Evolutionary conservation across 1,284 basidiomycete species (phyloP), one percentile per base, ranked within the genome.

Genomic region (Pyrrhoderma lamaoense): DNA sequence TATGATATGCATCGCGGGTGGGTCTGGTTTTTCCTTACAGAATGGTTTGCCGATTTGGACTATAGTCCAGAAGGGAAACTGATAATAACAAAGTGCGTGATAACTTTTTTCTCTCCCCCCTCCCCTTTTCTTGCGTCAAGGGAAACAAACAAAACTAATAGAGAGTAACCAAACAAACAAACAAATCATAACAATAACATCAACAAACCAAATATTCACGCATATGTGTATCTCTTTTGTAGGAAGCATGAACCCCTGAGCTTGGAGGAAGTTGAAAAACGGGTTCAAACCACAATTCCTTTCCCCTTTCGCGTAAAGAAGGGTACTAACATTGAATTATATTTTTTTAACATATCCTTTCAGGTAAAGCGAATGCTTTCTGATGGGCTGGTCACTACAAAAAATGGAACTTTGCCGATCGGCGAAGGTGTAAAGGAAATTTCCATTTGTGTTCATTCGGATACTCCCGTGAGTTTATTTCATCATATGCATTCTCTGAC

Each of bases 361-460:
- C 52, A 80, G 77, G 71, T 77, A 7, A 60, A 59, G 14, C 65
- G 62, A n/a, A 60, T 81, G 21, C 67, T 82, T 19, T 61, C 60
- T 2, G 58, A 61, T 40, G 70, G 68, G 3, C 60, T 70, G 53
- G 67, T 82, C 39, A 76, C 77, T 8, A 79, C 79, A 1, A 62
- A 69, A 3, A 59, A 62, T 9, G 74, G 71, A 3, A 64, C 62
- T 34, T 56, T 81, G 1, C 70, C 73, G 2, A 64, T 81, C 4
- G 71, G 70, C 1, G 61, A 66, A 0, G 68, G 70, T 19, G 61
- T 80, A 9, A 51, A 58, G 0, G 73, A 79, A 47, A 73, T 83
- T 0, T 75, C 78, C 2, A 81, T 83, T 25, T 82, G 81, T 49
- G 77, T 77, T 51, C 81, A 82, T 58, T 81, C 79, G 0, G 81